Evolutionary conservation across 139 green algal species (phyloP), one percentile per base, ranked within the genome.

Genomic region (Chlorella vulgaris): DNA sequence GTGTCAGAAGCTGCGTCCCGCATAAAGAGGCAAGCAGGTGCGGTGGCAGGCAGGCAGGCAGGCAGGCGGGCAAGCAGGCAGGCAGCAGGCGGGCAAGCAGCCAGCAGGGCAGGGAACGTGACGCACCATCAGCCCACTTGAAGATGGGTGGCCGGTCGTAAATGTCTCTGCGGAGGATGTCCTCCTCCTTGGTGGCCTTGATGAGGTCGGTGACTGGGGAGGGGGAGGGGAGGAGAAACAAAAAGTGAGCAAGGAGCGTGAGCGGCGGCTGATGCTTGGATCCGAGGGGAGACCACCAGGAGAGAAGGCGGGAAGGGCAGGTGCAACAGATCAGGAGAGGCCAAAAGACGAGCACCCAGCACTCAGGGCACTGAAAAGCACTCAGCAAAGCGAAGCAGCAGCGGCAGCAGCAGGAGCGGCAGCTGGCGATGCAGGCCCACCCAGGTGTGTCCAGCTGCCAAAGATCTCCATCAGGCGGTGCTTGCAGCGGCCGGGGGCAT

Each of bases 121-220:
- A 7, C 73, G 51, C 36, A 79, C 73, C 92, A 78, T 96, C 88
- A 39, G 83, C 68, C 96, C 96, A 89, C 65, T 76, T 88, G 60
- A 92, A 86, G 31, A 90, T 82, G 51, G 88, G 88, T 4, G 88
- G 61, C 3, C 84, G 86, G 89, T 99, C 96, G 82, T 90, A 98
- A 84, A 99, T 98, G 90, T 99, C 96, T 28, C 96, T 91, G 5
- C 96, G 86, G 77, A 99, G 86, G 24, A 99, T 90, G 84, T 98
- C 95, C 31, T 88, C 79, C 89, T 99, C 96, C 4, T 94, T 94
- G 3, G 95, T 98, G 7, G 95, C 94, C 80, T 74, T 79, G 13
- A 88, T 81, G 21, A 88, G 67, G 40, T 88, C 75, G 8, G 81
- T 85, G 7, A 88, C 85, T 81, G 68, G 31, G 38, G 4, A 22